These are phyloP conservation scores for Cutaneotrichosporon dermatis DNA, from an alignment of 1,284 basidiomycete species.

Conservation along the genomic window DNA sequence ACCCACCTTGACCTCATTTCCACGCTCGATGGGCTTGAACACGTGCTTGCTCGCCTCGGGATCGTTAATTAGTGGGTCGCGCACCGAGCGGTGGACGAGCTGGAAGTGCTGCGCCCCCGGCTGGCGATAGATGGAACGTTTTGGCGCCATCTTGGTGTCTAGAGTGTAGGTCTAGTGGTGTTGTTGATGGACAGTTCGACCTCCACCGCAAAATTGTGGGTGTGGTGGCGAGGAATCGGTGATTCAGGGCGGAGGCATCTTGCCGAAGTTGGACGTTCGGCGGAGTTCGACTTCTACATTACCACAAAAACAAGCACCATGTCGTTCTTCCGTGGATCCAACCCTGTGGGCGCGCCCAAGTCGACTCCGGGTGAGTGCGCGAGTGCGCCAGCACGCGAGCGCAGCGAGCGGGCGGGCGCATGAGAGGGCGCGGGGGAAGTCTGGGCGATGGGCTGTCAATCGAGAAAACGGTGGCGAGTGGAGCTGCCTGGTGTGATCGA, in stretches of 20 bases:
- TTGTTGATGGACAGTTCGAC: neutral
- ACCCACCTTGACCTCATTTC: constrained; percentile 55
- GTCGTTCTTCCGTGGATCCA: constrained; percentile 9
- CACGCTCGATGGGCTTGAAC: constrained; percentile 71
- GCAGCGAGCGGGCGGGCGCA: neutral
- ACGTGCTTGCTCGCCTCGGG: constrained; percentile 85
- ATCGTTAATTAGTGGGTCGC: constrained; percentile 91
- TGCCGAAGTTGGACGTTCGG: neutral
- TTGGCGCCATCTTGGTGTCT: constrained; percentile 43
- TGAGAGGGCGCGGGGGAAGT: no score
- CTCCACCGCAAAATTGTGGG: constrained; percentile 12
- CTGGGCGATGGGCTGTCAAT: no score
- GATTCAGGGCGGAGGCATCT: neutral
- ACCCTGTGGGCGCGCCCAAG: neutral
- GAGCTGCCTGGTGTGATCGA: no score
- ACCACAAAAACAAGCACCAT: constrained; percentile 1
- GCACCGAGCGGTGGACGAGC: constrained; percentile 92
- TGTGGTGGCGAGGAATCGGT: neutral
- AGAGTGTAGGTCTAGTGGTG: neutral
- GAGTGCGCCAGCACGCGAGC: neutral
- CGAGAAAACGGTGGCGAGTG: neutral
- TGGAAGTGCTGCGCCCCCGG: constrained; percentile 89
- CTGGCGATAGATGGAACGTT: constrained; percentile 75
- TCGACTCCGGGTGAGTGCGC: neutral
- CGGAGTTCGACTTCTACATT: neutral